These are phyloP conservation scores for Ustilago xerochloae DNA, from an alignment of 1,284 basidiomycete genomes.

Conservation along the genomic window DNA sequence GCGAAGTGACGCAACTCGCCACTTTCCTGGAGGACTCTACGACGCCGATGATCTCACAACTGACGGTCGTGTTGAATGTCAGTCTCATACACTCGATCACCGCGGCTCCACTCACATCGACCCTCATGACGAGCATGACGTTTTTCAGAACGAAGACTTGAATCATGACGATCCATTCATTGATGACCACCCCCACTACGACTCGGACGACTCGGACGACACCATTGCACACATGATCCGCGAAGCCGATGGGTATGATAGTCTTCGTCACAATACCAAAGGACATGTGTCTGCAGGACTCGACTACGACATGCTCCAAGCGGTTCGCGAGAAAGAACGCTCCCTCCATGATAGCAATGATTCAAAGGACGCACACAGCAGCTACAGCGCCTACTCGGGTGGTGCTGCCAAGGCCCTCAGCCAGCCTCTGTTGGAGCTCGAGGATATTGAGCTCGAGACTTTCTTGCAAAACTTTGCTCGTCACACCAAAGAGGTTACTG, in stretches of 20 bases:
- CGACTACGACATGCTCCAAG: slow-evolving; percentile 32
- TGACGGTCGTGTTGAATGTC: slow-evolving; percentile 1
- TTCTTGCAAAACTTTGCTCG: slow-evolving; percentile 64
- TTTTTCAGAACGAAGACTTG: too few species aligned
- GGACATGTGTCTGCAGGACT: slow-evolving; percentile 30
- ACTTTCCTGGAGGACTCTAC: slow-evolving; percentile 46
- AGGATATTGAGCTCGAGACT: slow-evolving; percentile 64
- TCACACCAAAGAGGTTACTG: slow-evolving; percentile 64
- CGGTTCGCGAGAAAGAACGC: slow-evolving; percentile 19
- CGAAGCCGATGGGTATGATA: slow-evolving; percentile 43
- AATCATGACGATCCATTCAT: slow-evolving; percentile 2
- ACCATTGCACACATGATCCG: slow-evolving; percentile 37
- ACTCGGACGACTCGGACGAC: slow-evolving; percentile 47
- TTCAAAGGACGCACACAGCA: slow-evolving; percentile 21
- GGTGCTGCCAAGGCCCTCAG: slow-evolving; percentile 52
- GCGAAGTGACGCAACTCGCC: slow-evolving; percentile 16
- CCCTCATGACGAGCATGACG: background rate
- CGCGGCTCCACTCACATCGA: background rate
- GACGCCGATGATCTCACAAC: slow-evolving; percentile 1
- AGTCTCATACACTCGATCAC: background rate
- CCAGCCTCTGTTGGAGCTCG: slow-evolving; percentile 63
- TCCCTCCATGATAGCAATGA: slow-evolving; percentile 21
- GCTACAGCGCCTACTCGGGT: slow-evolving; percentile 45
- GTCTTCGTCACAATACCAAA: slow-evolving; percentile 20
- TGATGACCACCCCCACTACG: slow-evolving; percentile 16